Base-by-base conservation (phyloP, 371 early-diverging fungal genomes). In the Cokeromyces recurvatus region DNA sequence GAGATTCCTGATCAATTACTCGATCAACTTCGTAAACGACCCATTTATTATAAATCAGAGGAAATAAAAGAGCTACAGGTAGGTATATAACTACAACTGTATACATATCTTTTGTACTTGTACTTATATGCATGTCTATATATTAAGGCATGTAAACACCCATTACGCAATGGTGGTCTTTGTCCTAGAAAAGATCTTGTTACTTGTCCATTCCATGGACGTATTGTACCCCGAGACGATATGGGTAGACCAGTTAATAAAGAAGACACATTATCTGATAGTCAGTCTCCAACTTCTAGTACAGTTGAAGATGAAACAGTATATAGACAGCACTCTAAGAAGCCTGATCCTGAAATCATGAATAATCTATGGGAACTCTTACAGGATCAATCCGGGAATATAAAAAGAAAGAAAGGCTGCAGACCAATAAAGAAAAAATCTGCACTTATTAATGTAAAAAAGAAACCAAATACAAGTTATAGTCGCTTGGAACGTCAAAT, bases 201-300 rank as follows among this genome's bases (percentile, higher is more conserved):
- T 0, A 77, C 71, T 10, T 89, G 89, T 49, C 89, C 89, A 2
- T 81, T 83, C 32, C 89, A 89, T 59, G 89, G 89, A 0, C 58
- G 45, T 11, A 72, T 86, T 14, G 71, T 89, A 12, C 81, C 85
- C 0, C 69, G 89, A 4, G 85, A 86, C 36, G 85, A 82, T 22
- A 25, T 60, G 4, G 84, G 84, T 11, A 54, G 45, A 21, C 58
- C 55, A 38, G 50, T 49, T 8, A 51, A 55, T 46, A 52, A 39
- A 20, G 3, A 38, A 39, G n/a, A n/a, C n/a, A n/a, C 2, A n/a
- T 3, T 19, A 4, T 31, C 41, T 4, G 35, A 20, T 4, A 4
- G 31, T 32, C 16, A 38, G 19, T 9, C 11, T 37, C 12, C 22
- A 4, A 32, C 16, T 2, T n/a, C 25, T 16, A 41, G 38, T 11